Evolutionary conservation across 1,284 basidiomycete genomes (phyloP), one percentile per base, ranked within the genome.

Genomic region (Ustilago sp.): DNA sequence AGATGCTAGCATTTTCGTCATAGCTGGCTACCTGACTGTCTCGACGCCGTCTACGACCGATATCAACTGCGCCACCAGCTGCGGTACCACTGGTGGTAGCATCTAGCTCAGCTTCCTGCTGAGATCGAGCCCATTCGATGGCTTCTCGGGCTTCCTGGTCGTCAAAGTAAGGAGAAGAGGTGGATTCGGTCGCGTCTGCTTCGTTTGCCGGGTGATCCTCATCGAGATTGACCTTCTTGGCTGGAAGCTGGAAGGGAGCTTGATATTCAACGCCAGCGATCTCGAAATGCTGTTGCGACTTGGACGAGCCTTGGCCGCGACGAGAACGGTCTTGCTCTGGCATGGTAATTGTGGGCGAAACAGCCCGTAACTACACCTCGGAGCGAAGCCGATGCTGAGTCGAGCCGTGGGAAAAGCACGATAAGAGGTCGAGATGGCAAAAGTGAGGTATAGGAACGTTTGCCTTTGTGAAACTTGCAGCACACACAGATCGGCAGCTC

Each of bases 21-120:
- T 86, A 86, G 74, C 80, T 83, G 31, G 79, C 81, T 5, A 86
- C 78, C 47, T 86, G 84, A 43, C 81, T 83, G 50, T 86, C 84
- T 41, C 82, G 55, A 13, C 82, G 66, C 4, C 71, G 62, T 38
- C 83, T 66, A 6, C 58, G 53, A 23, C 68, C 63, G 23, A 75
- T 76, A 12, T 59, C 68, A 19, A 68, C 65, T 12, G 11, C 59
- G 8, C 52, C 65, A 7, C 34, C 59, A 11, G 38, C 15, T 23
- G 59, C 28, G 32, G 39, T 23, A 23, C 43, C 57, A 58, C 58
- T 62, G 35, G 63, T 67, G 45, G 36, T 52, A 12, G 58, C 64
- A n/a, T 64, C 64, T 5, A 70, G 35, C n/a, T 72, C 69, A 8
- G 63, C 72, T 8, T 67, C 54, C 2, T 63, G 63, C 23, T 75